Evolutionary conservation across 495 filamentous ascomycete genomes (phyloP).

Genomic region (Aspergillus heteromorphus): DNA sequence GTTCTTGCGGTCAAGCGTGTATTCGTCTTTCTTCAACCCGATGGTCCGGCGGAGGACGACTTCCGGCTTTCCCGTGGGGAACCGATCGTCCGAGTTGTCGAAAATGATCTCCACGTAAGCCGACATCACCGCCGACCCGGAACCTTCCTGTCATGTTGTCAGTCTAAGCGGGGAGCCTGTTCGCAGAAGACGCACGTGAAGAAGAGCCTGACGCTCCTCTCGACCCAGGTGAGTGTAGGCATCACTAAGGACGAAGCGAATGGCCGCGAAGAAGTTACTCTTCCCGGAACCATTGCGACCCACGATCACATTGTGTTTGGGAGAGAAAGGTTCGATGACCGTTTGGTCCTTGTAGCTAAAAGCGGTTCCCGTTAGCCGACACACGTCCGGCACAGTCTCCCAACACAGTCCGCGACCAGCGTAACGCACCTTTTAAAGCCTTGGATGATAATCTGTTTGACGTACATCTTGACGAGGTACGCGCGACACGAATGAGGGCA

Average conservation of each 20-base stretch:
- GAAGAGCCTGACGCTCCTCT: constrained; percentile 89
- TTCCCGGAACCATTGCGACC: constrained; percentile 99
- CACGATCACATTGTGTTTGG: constrained; percentile 97
- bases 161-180: constrained; percentile 7
- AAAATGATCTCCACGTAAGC: constrained; percentile 99
- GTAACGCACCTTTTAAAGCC: constrained; percentile 89
- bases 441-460: constrained; percentile 99
- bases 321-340: constrained; percentile 95
- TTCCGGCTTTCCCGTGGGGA: constrained; percentile 88
- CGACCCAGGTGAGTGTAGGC: constrained; percentile 93
- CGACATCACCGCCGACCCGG: constrained; percentile 96
- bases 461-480: constrained; percentile 68
- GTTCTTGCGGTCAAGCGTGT: constrained; percentile 92
- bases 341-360: constrained; percentile 98
- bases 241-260: constrained; percentile 97
- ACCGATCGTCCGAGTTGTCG: constrained; percentile 94
- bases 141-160: constrained; percentile 63
- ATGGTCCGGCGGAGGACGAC: constrained; percentile 89
- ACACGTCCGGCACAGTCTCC: too few species aligned
- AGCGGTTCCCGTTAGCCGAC: neutral
- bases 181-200: constrained; percentile 55
- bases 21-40: constrained; percentile 97
- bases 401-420: too few species aligned
- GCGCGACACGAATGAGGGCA: constrained; percentile 29
- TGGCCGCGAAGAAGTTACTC: constrained; percentile 99